Conservation (phyloP, 192 early-diverging fungal genomes). For the Coemansia sp. region DNA sequence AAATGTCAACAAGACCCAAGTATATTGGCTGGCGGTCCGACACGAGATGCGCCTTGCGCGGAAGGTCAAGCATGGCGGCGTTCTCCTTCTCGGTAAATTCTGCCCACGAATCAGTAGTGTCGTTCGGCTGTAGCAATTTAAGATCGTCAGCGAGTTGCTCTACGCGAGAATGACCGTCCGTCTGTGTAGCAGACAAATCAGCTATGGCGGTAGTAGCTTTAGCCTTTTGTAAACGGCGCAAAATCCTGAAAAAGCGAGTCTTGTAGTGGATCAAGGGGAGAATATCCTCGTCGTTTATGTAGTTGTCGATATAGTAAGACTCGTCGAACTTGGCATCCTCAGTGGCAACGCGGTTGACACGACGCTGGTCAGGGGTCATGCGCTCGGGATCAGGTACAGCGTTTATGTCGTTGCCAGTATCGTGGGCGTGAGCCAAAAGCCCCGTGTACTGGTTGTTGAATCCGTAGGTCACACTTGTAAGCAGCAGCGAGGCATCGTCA, state of each 20-base stretch:
- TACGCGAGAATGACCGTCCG: not conserved
- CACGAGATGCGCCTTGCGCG: constrained; percentile 74
- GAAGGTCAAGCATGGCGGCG: constrained; percentile 72
- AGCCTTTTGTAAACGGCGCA: constrained; percentile 69
- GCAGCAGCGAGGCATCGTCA: constrained; percentile 34
- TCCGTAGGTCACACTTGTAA: constrained; percentile 68
- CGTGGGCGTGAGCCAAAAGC: constrained; percentile 72
- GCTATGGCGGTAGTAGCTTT: not conserved
- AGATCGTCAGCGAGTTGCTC: not conserved
- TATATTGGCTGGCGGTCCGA: constrained; percentile 71
- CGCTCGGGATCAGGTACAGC: constrained; percentile 64
- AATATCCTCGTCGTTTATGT: constrained; percentile 87
- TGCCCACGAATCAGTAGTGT: not conserved
- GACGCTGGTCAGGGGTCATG: constrained; percentile 46
- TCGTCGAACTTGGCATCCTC: constrained; percentile 92
- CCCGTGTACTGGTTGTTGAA: constrained; percentile 88
- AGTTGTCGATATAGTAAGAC: constrained; percentile 92
- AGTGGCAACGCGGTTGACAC: constrained; percentile 61
- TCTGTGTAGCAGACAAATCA: not conserved
- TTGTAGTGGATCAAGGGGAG: constrained; percentile 72
- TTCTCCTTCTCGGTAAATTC: constrained; percentile 74
- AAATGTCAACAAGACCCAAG: constrained; percentile 85
- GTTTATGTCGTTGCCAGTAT: constrained; percentile 73
- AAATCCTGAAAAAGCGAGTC: constrained; percentile 63
- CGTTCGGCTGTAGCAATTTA: constrained; percentile 1